phyloP scores from a whole-genome alignment of 495 filamentous ascomycete genomes.

The Daldinia caldariorum region DNA sequence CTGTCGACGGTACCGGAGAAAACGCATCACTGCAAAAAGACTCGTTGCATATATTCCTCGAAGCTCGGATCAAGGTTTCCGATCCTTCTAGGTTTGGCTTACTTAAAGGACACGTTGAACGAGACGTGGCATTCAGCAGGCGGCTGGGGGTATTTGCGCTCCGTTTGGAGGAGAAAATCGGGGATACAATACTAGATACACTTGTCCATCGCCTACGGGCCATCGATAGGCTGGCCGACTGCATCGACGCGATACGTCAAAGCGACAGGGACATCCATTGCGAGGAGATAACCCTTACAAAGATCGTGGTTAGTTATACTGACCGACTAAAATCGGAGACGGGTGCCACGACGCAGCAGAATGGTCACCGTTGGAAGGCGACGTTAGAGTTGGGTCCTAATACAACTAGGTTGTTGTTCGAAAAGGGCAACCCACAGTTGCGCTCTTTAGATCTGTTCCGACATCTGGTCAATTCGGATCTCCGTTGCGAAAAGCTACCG shows the following conservation, averaged over 20 bases:
- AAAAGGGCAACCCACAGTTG: conserved; percentile 76
- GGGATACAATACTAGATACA: conserved; percentile 62
- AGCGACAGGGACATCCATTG: conserved; percentile 60
- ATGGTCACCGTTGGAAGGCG: conserved; percentile 51
- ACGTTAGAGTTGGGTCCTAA: conserved; percentile 48
- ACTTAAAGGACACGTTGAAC: conserved; percentile 63
- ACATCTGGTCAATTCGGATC: conserved; percentile 65
- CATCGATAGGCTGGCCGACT: conserved; percentile 71
- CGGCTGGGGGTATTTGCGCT: conserved; percentile 67
- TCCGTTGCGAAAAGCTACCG: conserved; percentile 49
- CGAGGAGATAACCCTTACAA: conserved; percentile 66
- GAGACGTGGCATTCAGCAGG: conserved; percentile 67
- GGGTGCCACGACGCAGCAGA: conserved; percentile 27
- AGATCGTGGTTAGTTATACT: conserved; percentile 71
- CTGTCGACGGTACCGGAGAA: conserved; percentile 31
- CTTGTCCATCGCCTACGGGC: conserved; percentile 66
- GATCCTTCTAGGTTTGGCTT: conserved; percentile 54
- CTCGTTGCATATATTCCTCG: conserved; percentile 48
- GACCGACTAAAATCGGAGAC: conserved; percentile 30
- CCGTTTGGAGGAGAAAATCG: conserved; percentile 65
- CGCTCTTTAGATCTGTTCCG: conserved; percentile 73
- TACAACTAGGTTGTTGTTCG: conserved; percentile 63
- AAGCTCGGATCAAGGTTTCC: conserved; percentile 53
- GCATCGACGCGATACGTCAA: conserved; percentile 68
- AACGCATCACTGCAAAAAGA: conserved; percentile 40